Conservation (phyloP, 169 alveolate genomes). For the Perkinsus marinus region DNA sequence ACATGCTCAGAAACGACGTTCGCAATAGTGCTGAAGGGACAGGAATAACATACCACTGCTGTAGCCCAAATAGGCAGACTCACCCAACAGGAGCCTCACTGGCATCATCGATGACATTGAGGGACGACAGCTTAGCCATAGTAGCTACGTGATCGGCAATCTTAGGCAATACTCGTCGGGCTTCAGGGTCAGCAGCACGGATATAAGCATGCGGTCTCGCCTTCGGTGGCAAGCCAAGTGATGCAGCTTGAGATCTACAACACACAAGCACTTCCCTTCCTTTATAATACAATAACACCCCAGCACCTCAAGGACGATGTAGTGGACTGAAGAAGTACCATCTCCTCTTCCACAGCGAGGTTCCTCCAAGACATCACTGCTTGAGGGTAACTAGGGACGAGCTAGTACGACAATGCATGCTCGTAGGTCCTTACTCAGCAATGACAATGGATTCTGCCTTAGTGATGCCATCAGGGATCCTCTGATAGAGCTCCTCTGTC, state of each 20-base stretch:
- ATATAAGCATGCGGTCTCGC: conserved; percentile 35
- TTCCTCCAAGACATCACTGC: conserved; percentile 21
- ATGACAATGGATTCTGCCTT: conserved; percentile 25
- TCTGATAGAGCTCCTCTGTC: conserved; percentile 91
- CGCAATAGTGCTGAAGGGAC: conserved; percentile 19
- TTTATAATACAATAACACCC: conserved; percentile 22
- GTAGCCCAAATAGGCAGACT: not conserved
- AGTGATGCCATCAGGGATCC: conserved; percentile 53
- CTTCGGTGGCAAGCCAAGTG: conserved; percentile 51
- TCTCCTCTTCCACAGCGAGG: conserved; percentile 16
- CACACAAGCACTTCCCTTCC: conserved; percentile 42
- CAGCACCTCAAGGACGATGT: conserved; percentile 5
- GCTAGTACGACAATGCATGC: not conserved
- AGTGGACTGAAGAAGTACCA: not conserved
- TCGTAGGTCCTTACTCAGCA: conserved; percentile 1
- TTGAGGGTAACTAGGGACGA: conserved; percentile 35
- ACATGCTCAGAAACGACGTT: conserved; percentile 37
- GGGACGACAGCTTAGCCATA: conserved; percentile 22
- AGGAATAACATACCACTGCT: conserved; percentile 22
- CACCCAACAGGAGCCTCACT: conserved; percentile 22
- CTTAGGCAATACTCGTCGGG: conserved; percentile 18
- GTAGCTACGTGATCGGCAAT: conserved; percentile 31
- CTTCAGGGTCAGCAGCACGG: conserved; percentile 31
- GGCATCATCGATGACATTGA: conserved; percentile 15
- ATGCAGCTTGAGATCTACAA: conserved; percentile 44